Conservation (phyloP, 2,329 filamentous ascomycete species). For the Monosporascus sp. region DNA sequence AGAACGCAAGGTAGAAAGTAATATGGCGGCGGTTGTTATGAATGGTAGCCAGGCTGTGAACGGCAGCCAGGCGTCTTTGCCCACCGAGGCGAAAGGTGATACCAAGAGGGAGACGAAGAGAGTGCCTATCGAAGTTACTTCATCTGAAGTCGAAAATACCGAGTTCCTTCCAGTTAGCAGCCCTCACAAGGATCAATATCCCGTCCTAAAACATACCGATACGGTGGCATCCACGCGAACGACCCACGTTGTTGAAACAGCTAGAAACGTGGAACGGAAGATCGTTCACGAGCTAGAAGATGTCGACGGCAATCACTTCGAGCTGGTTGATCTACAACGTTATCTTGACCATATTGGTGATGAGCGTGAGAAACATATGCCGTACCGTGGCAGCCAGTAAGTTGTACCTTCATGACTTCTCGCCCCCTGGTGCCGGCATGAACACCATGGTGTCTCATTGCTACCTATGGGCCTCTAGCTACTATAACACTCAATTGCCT, state of each 20-base stretch:
- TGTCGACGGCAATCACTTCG: conserved; percentile 21
- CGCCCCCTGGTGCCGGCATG: no score
- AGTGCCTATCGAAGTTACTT: not conserved
- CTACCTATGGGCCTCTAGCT: no score
- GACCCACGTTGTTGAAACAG: conserved; percentile 15
- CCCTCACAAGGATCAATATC: conserved; percentile 1
- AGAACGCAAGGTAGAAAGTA: conserved; percentile 3
- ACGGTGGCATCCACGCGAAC: conserved; percentile 9
- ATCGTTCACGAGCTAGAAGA: conserved; percentile 21
- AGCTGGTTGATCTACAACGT: conserved; percentile 18
- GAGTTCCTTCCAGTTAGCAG: conserved; percentile 1
- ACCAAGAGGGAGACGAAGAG: not conserved
- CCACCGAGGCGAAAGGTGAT: conserved; percentile 3
- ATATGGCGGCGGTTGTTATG: conserved; percentile 4
- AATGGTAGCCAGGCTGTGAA: conserved; percentile 1
- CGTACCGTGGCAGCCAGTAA: conserved; percentile 29
- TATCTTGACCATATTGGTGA: conserved; percentile 33
- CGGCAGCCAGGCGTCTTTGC: conserved; percentile 1
- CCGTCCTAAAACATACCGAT: not conserved
- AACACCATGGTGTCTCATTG: no score
- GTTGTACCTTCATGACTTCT: no score
- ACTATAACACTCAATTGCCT: no score
- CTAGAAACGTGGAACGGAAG: conserved; percentile 9
- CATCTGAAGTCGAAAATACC: conserved; percentile 1
- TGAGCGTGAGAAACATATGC: conserved; percentile 36